Evolutionary conservation across 78 protist species (phyloP).

Genomic region (Dictyostelium brefeldianum): DNA sequence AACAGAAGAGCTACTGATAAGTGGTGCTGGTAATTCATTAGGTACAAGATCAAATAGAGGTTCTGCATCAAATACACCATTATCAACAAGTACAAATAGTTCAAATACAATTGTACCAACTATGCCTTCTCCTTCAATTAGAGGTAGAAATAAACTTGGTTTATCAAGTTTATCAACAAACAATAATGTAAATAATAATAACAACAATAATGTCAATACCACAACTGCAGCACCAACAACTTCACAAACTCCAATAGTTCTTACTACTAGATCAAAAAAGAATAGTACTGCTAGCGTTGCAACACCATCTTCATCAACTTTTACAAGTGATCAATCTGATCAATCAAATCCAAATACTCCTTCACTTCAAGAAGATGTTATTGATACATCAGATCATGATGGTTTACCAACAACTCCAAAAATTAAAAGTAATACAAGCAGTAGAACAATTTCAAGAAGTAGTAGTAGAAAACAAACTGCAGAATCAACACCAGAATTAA

Average conservation of each 20-base stretch:
- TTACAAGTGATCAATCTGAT: conserved; percentile 1
- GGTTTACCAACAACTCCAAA: not conserved
- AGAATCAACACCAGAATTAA: conserved; percentile 12
- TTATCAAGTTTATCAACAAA: not conserved
- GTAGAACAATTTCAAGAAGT: not conserved
- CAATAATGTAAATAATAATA: not conserved
- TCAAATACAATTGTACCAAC: not conserved
- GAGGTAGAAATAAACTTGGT: conserved; percentile 36
- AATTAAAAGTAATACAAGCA: not conserved
- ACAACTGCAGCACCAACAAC: not conserved
- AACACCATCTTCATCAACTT: conserved; percentile 4
- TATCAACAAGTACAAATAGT: not conserved
- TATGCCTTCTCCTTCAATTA: conserved; percentile 33
- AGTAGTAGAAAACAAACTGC: not conserved
- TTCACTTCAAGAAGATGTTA: conserved; percentile 9
- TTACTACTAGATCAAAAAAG: conserved; percentile 5
- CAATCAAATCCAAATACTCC: conserved; percentile 33
- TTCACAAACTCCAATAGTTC: not conserved
- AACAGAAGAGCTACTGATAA: not conserved
- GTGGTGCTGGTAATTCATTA: not conserved
- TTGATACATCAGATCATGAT: not conserved
- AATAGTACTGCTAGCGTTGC: not conserved
- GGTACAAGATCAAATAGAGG: conserved; percentile 7
- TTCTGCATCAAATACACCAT: not conserved
- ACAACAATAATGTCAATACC: not conserved